These are phyloP conservation scores for Urostyla sp. DNA, from an alignment of 73 alveolate species.

Conservation along the genomic window DNA sequence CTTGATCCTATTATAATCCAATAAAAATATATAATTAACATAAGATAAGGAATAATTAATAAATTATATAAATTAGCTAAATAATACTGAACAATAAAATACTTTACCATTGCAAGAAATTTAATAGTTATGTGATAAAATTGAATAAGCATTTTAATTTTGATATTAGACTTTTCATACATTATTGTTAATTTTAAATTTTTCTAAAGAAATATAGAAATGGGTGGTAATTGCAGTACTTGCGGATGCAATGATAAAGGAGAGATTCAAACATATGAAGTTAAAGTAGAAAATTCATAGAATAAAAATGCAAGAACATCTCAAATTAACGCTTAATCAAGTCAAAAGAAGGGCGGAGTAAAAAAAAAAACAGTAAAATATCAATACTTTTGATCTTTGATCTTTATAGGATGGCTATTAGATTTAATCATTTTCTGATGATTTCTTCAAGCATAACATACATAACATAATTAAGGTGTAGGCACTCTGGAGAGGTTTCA, in stretches of 20 bases:
- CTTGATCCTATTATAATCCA: too few relatives aligned
- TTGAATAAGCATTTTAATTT: too few relatives aligned
- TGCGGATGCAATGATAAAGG: slow-evolving; percentile 57
- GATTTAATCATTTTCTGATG: slow-evolving; percentile 1
- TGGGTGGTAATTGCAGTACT: slow-evolving; percentile 53
- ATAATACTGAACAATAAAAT: too few relatives aligned
- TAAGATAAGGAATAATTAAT: too few relatives aligned
- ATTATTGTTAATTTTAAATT: too few relatives aligned
- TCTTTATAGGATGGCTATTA: background rate
- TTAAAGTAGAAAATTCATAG: slow-evolving; percentile 7
- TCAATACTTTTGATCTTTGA: background rate
- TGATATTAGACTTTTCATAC: too few relatives aligned
- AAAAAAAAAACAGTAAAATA: background rate
- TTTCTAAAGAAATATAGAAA: background rate
- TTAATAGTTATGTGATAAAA: too few relatives aligned
- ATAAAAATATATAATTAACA: too few relatives aligned
- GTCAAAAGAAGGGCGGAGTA: background rate
- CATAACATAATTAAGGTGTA: slow-evolving; percentile 42
- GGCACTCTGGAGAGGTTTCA: slow-evolving; percentile 67
- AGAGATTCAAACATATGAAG: slow-evolving; percentile 37
- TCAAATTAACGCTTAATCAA: background rate
- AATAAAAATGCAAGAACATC: background rate
- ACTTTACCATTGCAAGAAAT: too few relatives aligned
- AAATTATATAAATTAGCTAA: too few relatives aligned
- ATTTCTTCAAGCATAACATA: slow-evolving; percentile 16